Evolutionary conservation across 495 filamentous ascomycete genomes (phyloP), one percentile per base, ranked within the genome.

Genomic region (Hypoxylon lienhwacheense): DNA sequence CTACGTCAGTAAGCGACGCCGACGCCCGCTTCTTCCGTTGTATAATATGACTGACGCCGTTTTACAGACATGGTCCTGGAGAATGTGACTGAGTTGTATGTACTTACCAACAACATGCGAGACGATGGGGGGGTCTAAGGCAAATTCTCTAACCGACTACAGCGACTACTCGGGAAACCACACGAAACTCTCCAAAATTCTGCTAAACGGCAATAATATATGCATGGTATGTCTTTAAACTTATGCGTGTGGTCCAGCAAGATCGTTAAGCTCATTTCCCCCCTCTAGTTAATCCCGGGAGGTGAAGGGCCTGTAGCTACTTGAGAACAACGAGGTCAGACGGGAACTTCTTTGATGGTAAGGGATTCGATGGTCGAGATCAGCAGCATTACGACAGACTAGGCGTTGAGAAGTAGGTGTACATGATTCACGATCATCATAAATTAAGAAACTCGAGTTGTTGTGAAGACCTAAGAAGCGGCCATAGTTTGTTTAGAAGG

Each of bases 151-250:
- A 48, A 63, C 26, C 29, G 19, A 45, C 5, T 24, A n/a, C 42
- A 97, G 91, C 65, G 93, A 98, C 71, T 95, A 92, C 71, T 84
- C 83, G 11, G 93, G 91, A 53, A 78, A 86, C 53, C 84, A 90
- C 61, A 87, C 82, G 12, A 95, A 95, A 70, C 83, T 97, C 14
- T 81, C 89, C 12, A 96, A 96, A 78, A 93, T 97, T 37, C 71
- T 98, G 17, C 77, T 98, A n/a, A 97, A 97, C 62, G 93, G 93
- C 26, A 98, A 98, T 72, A 97, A 97, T 64, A 87, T 98, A 47
- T 97, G 93, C 88, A 98, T 98, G 93, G 93, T 96, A 79, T 20
- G 66, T 40, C 47, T 16, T 11, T 17, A 19, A 7, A 31, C 10
- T 7, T 28, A 29, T 20, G 17, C 29, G 8, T 34, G 20, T 36